Evolutionary conservation across 177 flowering plant genomes (phyloP), one percentile per base, ranked within the genome.

Genomic region (Vitis hybrid): DNA sequence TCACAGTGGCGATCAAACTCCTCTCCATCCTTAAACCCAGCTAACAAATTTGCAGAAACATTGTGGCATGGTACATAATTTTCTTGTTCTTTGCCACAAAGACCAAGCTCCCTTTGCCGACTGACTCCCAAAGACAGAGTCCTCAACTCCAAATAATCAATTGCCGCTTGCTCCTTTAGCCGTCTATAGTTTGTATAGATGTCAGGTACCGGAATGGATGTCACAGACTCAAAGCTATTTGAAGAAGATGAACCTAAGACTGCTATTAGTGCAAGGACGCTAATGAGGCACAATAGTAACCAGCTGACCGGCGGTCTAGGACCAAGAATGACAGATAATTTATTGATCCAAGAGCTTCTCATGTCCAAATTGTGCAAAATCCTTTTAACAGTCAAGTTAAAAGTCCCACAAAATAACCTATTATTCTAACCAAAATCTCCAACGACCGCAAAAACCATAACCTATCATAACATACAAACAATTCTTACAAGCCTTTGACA

Each of bases 1-100:
- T 92, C 96, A 84, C 99, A 94, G 70, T 92, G 97, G 26, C 99
- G 90, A 76, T 91, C 99, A 74, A 82, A 87, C 80, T 94, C 97
- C 76, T 88, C 92, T 22, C 97, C 97, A 75, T 87, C 84, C 69
- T 81, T 83, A 69, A 82, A 88, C 68, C 97, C 97, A 11, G 86
- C 87, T 67, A 82, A 78, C 66, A 80, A 71, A 74, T 82, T 90
- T 10, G 83, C 91, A 12, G 94, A 72, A 6, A 90, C 90, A 83
- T 92, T 88, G 76, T 91, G 87, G 74, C 99, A 94, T 48, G 97
- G 99, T 5, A 94, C 94, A 80, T 79, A 80, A 68, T 87, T 84
- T 71, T 94, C 99, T 77, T 83, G 83, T 61, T 92, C 97, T 75
- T 87, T 92, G 48, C 91, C 91, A 83, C 97, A 94, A 20, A 94